These are phyloP conservation scores for Kalaharituber pfeilii DNA, from an alignment of 2,329 filamentous ascomycete species.

Conservation along the genomic window DNA sequence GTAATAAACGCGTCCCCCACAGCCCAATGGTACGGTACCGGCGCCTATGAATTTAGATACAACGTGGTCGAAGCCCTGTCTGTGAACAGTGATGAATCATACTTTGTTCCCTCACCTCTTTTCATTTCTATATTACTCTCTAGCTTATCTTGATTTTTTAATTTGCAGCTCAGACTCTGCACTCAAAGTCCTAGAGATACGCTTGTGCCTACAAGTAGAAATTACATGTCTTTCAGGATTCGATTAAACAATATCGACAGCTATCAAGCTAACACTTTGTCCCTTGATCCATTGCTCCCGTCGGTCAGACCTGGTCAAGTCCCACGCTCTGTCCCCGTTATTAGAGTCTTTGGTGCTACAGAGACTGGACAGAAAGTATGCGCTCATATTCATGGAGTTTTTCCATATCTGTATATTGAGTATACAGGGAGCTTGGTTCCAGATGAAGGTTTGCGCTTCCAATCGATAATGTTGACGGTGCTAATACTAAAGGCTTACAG, in stretches of 20 bases:
- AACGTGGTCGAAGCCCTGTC: too few relatives aligned
- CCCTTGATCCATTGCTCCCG: conserved; percentile 35
- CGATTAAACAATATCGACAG: conserved; percentile 91
- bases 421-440: conserved; percentile 41
- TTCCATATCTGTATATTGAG: conserved; percentile 88
- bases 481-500: background rate
- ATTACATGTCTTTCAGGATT: conserved; percentile 56
- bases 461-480: background rate
- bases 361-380: conserved; percentile 93
- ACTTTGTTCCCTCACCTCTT: too few relatives aligned
- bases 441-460: background rate
- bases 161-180: too few relatives aligned
- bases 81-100: too few relatives aligned
- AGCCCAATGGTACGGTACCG: too few relatives aligned
- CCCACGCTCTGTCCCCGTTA: conserved; percentile 59
- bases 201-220: too few relatives aligned
- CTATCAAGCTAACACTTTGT: conserved; percentile 67
- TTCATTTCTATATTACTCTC: too few relatives aligned
- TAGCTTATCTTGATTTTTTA: too few relatives aligned
- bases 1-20: too few relatives aligned
- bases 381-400: conserved; percentile 84
- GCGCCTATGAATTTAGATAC: too few relatives aligned
- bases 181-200: too few relatives aligned
- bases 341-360: conserved; percentile 81
- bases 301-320: conserved; percentile 41